Base-by-base conservation (phyloP, 2,329 filamentous ascomycete species). In the Chrysoporthe austroafricana region DNA sequence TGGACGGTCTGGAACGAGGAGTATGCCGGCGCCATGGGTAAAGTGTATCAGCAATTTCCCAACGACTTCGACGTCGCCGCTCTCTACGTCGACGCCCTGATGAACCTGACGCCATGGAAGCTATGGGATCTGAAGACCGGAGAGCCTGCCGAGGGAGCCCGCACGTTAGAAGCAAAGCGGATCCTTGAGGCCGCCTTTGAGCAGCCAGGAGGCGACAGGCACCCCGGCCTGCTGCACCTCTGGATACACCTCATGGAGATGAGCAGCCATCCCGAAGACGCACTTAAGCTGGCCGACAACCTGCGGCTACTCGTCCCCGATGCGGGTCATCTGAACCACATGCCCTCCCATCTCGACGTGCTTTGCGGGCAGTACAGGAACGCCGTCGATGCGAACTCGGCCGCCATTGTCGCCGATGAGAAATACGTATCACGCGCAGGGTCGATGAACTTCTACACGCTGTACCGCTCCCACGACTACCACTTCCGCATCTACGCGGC, bases 291-390 rank as follows among this genome's bases (percentile, higher is more conserved):
- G 0, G 90, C 90, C 5, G 85, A 93, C 72, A 78, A 80, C 18
- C 82, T 93, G 13, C 87, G 90, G 32, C 83, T 81, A 11, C 82
- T 93, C 2, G 85, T 90, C 0, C 90, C 90, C 0, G 90, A 93
- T 74, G 83, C 87, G 0, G 91, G 90, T 0, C 91, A 94, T 76
- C 79, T 92, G 0, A 69, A 62, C 34, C 69, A 70, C 63, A 94
- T 95, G 92, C 91, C 91, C 0, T 88, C 88, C 0, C 92, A 95
- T 76, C 81, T 94, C 46, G 91, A 94, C 75, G 85, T 92, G 13
- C 83, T 94, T 0, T 85, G 89, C 39, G 92, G 92, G 14, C 87
- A 93, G 72, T 94, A 93, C 74, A 80, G 84, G 42, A 82, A 82
- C 9, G 90, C 90, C 4, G 88, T 94, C 63, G 79, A 81, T 1